A percentile compares a stretch with the other conserved stretches of the same genome.
Evolutionary conservation across 352 stramenopile genomes (phyloP).

Genomic region (Phytophthora melonis): DNA sequence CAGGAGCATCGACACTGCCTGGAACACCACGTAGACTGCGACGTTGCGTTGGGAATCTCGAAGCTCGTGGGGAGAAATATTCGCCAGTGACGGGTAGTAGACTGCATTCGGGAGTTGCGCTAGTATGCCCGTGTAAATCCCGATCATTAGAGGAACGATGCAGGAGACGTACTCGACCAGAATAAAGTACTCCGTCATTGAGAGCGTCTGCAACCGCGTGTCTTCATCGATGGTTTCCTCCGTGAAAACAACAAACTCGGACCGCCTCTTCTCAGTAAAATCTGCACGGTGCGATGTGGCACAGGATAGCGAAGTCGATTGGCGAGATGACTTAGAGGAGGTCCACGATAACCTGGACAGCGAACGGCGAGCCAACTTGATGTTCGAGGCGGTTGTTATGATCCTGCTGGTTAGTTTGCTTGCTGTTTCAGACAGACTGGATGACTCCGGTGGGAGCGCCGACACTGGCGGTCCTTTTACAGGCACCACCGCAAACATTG

Average conservation of each 20-base stretch:
- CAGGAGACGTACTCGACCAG: conserved; percentile 42
- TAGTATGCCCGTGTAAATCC: conserved; percentile 25
- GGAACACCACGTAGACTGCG: conserved; percentile 25
- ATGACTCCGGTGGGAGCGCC: not conserved
- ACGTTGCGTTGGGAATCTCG: conserved; percentile 17
- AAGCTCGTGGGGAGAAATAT: not conserved
- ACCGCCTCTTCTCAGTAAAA: conserved; percentile 1
- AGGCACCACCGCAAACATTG: conserved; percentile 3
- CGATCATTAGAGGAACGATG: conserved; percentile 35
- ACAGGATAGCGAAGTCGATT: conserved; percentile 3
- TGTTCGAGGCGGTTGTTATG: not conserved
- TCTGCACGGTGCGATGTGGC: not conserved
- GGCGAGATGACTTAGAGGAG: not conserved
- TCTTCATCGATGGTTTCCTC: not conserved
- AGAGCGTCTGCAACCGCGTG: conserved; percentile 20
- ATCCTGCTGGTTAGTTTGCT: not conserved
- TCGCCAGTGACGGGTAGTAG: conserved; percentile 22
- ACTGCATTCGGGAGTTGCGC: conserved; percentile 20
- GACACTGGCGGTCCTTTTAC: conserved; percentile 1
- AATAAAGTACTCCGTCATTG: conserved; percentile 34
- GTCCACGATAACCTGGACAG: conserved; percentile 1
- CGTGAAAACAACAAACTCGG: not conserved
- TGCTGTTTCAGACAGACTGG: conserved; percentile 3
- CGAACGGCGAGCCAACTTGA: conserved; percentile 8
- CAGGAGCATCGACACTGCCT: conserved; percentile 24